These are phyloP conservation scores for Ceratobasidium sp. DNA, from an alignment of 1,284 basidiomycete genomes.

Conservation along the genomic window DNA sequence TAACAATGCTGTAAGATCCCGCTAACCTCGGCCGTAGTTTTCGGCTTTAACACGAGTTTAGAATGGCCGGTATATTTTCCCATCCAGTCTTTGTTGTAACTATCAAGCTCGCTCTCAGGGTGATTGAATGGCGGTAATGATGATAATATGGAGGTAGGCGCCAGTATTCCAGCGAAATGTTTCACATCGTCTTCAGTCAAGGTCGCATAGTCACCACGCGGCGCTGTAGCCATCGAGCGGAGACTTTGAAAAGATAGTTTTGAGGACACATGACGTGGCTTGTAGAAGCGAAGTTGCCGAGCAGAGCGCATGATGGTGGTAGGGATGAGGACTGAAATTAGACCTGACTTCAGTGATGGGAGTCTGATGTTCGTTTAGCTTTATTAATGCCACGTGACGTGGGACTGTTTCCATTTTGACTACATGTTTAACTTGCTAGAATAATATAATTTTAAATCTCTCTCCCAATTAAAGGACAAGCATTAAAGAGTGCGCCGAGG, in stretches of 20 bases:
- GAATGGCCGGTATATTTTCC: slow-evolving; percentile 89
- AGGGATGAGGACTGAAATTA: not conserved
- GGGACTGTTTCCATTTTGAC: too few species aligned
- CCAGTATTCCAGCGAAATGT: slow-evolving; percentile 41
- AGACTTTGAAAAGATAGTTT: not conserved
- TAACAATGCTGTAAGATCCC: slow-evolving; percentile 87
- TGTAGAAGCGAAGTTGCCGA: not conserved
- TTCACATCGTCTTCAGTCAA: slow-evolving; percentile 39
- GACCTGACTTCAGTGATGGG: not conserved
- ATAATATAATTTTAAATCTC: too few species aligned
- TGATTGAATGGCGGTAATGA: slow-evolving; percentile 37
- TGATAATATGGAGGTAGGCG: slow-evolving; percentile 42
- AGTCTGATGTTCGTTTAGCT: not conserved
- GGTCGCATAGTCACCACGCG: slow-evolving; percentile 31
- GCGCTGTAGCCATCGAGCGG: slow-evolving; percentile 20
- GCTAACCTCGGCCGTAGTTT: slow-evolving; percentile 86
- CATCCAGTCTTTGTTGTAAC: slow-evolving; percentile 97
- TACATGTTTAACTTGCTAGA: too few species aligned
- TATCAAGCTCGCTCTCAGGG: slow-evolving; percentile 60
- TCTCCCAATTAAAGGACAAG: too few species aligned
- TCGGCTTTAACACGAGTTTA: slow-evolving; percentile 88
- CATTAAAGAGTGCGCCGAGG: too few species aligned
- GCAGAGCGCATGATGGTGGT: slow-evolving; percentile 11
- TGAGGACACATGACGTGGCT: not conserved
- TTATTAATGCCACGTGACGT: not conserved